Conservation (phyloP, 2,329 filamentous ascomycete genomes). For the Curvularia verruculosa region DNA sequence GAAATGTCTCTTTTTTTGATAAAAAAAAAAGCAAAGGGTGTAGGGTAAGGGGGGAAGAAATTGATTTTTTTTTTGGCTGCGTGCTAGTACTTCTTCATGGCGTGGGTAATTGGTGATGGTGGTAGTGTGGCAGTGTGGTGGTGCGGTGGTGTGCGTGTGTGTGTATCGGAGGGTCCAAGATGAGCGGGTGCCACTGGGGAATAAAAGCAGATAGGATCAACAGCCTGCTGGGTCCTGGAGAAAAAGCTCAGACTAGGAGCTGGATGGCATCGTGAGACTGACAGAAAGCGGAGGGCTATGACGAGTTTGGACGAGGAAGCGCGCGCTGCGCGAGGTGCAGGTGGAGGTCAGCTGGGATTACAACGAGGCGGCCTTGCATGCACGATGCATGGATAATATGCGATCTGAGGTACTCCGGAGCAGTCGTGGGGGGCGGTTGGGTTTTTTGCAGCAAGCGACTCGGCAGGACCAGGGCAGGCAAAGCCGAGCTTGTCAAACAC, state of each 20-base stretch:
- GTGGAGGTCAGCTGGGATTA: slow-evolving; percentile 35
- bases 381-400: slow-evolving; percentile 26
- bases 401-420: slow-evolving; percentile 31
- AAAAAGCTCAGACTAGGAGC: slow-evolving; percentile 29
- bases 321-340: slow-evolving; percentile 41
- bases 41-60: too few relatives aligned
- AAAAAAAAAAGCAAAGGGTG: not conserved
- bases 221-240: slow-evolving; percentile 34
- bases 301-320: slow-evolving; percentile 35
- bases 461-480: slow-evolving; percentile 22
- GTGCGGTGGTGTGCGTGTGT: not conserved
- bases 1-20: slow-evolving; percentile 3
- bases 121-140: not conserved
- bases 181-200: slow-evolving; percentile 33
- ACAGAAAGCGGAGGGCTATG: slow-evolving; percentile 31
- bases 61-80: too few relatives aligned
- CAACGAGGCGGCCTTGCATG: slow-evolving; percentile 23
- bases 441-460: slow-evolving; percentile 19
- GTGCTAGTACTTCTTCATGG: slow-evolving; percentile 38
- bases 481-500: slow-evolving; percentile 10
- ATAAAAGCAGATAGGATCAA: slow-evolving; percentile 38
- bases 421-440: slow-evolving; percentile 28
- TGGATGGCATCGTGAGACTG: slow-evolving; percentile 40
- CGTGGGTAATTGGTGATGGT: slow-evolving; percentile 19
- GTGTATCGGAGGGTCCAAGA: slow-evolving; percentile 25